phyloP scores from a whole-genome alignment of 2,329 filamentous ascomycete genomes.

The Aschersonia sp. region DNA sequence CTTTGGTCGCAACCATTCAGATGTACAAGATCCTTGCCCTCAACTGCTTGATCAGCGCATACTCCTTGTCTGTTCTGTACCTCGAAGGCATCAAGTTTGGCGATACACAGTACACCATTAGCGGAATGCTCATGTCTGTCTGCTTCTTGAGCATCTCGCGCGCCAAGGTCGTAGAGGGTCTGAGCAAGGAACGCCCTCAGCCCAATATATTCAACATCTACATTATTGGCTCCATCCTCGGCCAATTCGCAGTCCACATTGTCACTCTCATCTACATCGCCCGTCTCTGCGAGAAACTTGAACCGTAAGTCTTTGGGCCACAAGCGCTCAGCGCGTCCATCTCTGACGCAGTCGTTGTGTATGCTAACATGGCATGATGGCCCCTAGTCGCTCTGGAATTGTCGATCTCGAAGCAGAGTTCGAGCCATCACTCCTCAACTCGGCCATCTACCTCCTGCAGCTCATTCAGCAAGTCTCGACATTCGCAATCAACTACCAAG shows the following conservation, averaged over 20 bases:
- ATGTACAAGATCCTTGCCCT: conserved; percentile 99
- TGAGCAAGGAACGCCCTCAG: conserved; percentile 94
- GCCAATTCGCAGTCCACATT: conserved; percentile 94
- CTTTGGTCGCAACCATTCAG: conserved; percentile 93
- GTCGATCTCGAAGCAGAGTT: conserved; percentile 94
- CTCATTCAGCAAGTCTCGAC: conserved; percentile 98
- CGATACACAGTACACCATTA: conserved; percentile 95
- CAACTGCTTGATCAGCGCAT: conserved; percentile 95
- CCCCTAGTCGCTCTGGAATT: conserved; percentile 32
- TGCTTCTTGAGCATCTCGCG: conserved; percentile 98
- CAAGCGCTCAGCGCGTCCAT: no score
- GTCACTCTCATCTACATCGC: conserved; percentile 89
- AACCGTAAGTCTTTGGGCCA: conserved; percentile 50
- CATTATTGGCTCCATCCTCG: conserved; percentile 94
- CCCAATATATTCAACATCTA: conserved; percentile 99
- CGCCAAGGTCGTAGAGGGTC: conserved; percentile 83
- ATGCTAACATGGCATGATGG: not conserved
- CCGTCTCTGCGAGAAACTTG: conserved; percentile 70
- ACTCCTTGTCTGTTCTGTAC: conserved; percentile 91
- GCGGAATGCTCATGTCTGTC: conserved; percentile 98
- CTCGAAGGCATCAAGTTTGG: conserved; percentile 98
- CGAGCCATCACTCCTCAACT: conserved; percentile 84
- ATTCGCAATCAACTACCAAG: conserved; percentile 99
- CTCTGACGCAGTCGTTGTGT: not conserved
- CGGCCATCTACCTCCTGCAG: conserved; percentile 89